Evolutionary conservation across 306 rosid species (phyloP).

Genomic region (Spatholobus suberectus): DNA sequence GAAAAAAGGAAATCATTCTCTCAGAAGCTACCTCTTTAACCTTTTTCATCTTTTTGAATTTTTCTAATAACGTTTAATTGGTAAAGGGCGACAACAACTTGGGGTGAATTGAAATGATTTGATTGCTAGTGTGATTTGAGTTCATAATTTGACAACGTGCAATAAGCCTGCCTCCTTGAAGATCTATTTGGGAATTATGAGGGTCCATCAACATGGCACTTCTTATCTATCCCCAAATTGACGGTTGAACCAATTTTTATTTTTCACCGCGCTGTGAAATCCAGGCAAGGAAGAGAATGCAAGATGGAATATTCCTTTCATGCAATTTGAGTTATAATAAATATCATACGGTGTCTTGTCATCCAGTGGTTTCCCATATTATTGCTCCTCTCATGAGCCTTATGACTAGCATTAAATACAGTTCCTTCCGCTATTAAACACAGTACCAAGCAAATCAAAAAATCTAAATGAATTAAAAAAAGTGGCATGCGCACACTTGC

Average conservation of each 20-base stretch:
- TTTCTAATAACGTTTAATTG: background rate
- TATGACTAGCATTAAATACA: conserved; percentile 45
- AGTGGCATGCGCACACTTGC: background rate
- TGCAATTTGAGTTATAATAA: background rate
- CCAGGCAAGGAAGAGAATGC: background rate
- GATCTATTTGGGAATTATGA: conserved; percentile 32
- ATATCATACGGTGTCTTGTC: background rate
- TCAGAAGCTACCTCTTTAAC: conserved; percentile 28
- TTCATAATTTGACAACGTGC: conserved; percentile 38
- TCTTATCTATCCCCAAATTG: conserved; percentile 28
- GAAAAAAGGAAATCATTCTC: conserved; percentile 21
- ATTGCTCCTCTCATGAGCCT: conserved; percentile 42
- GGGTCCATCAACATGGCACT: conserved; percentile 32
- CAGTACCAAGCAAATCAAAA: background rate
- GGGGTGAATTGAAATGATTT: conserved; percentile 41
- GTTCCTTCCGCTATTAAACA: background rate
- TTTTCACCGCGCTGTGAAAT: conserved; percentile 2
- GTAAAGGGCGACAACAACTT: conserved; percentile 32
- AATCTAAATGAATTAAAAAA: background rate
- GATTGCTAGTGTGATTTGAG: conserved; percentile 23
- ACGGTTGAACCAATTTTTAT: background rate
- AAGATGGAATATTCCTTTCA: conserved; percentile 37
- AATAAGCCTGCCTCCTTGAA: background rate
- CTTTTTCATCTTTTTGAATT: conserved; percentile 23
- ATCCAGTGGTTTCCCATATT: conserved; percentile 22